Percentiles rank a stretch among this genome's conserved stretches.
phyloP scores from a whole-genome alignment of 2,329 filamentous ascomycete genomes.

The Furcasterigmium furcatum region DNA sequence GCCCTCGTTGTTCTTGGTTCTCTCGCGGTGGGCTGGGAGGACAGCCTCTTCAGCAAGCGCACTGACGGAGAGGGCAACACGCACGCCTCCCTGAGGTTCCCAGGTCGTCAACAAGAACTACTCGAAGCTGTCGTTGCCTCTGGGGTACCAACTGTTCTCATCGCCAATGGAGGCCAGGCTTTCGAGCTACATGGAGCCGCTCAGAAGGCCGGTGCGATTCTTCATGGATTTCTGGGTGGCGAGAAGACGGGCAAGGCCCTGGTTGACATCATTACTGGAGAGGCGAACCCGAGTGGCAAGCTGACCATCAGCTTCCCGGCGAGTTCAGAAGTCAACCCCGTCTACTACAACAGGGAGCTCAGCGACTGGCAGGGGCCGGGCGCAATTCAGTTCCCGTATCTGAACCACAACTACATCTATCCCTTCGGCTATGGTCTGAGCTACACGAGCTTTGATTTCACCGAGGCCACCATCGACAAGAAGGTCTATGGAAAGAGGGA shows the following conservation, averaged over 20 bases:
- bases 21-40: too few relatives aligned
- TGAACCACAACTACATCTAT: conserved; percentile 70
- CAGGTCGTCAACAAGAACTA: too few relatives aligned
- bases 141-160: too few relatives aligned
- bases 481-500: conserved; percentile 40
- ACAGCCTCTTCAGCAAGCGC: too few relatives aligned
- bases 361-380: conserved; percentile 56
- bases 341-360: too few relatives aligned
- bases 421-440: conserved; percentile 87
- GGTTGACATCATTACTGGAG: conserved; percentile 59
- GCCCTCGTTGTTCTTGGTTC: too few relatives aligned
- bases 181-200: conserved; percentile 23
- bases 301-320: conserved; percentile 42
- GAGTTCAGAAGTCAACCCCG: conserved; percentile 35
- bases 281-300: conserved; percentile 48
- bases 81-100: too few relatives aligned
- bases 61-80: too few relatives aligned
- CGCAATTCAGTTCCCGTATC: conserved; percentile 88
- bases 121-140: too few relatives aligned
- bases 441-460: conserved; percentile 70
- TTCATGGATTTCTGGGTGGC: conserved; percentile 60
- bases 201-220: conserved; percentile 48
- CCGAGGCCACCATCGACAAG: conserved; percentile 40
- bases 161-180: conserved; percentile 23
- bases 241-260: conserved; percentile 63